Percentiles rank a stretch among this genome's conserved stretches.
phyloP scores from a whole-genome alignment of 2,329 filamentous ascomycete species.

The Zymoseptoria tritici region DNA sequence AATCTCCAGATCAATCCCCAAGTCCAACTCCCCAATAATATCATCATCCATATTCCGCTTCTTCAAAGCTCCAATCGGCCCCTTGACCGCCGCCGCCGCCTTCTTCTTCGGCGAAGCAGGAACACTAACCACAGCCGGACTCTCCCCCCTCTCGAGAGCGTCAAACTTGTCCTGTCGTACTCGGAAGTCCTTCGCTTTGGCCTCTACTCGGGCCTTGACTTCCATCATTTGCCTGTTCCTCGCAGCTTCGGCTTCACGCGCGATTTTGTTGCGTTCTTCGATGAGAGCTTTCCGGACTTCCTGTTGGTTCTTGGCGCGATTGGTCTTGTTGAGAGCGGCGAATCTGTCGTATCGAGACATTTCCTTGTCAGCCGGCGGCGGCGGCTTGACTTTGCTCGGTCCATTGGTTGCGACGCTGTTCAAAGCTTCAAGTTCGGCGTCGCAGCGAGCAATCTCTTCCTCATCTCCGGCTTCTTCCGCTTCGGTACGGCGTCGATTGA shows the following conservation, averaged over 20 bases:
- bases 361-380: conserved; percentile 28
- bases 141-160: conserved; percentile 37
- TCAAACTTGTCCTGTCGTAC: conserved; percentile 42
- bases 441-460: conserved; percentile 43
- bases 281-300: conserved; percentile 86
- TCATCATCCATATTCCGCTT: conserved; percentile 81
- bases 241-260: conserved; percentile 50
- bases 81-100: conserved; percentile 39
- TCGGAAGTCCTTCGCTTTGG: conserved; percentile 22
- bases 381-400: conserved; percentile 44
- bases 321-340: conserved; percentile 73
- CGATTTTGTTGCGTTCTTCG: conserved; percentile 52
- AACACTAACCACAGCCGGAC: conserved; percentile 44
- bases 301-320: conserved; percentile 77
- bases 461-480: conserved; percentile 59
- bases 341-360: conserved; percentile 68
- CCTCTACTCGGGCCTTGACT: conserved; percentile 37
- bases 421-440: conserved; percentile 46
- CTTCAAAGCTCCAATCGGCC: conserved; percentile 35
- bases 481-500: conserved; percentile 58
- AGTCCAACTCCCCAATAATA: conserved; percentile 78
- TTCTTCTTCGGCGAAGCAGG: conserved; percentile 38
- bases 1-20: conserved; percentile 86
- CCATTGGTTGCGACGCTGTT: conserved; percentile 60
- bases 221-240: conserved; percentile 40